Base-by-base conservation (phyloP, 1,284 basidiomycete species). In the Chondrostereum purpureum region DNA sequence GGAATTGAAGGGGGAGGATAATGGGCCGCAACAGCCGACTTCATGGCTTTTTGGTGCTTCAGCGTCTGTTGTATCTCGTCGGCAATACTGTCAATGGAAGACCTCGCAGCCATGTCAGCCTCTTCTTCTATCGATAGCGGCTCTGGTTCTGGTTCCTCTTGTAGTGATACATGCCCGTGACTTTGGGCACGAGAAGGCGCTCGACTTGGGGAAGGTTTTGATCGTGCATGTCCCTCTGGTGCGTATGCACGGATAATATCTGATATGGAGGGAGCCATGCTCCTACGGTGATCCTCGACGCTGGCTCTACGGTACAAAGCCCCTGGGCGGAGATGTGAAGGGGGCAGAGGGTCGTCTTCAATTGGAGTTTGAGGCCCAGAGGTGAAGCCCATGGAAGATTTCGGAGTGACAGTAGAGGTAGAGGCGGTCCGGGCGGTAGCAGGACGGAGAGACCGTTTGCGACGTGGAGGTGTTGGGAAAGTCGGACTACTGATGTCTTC, bases 31-130 rank as follows among this genome's bases (percentile, higher is more conserved):
- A 43, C 69, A 50, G 47, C 38, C 31, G 54, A 55, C 50, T 69
- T 69, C 20, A 74, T 66, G 46, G 67, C 65, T 39, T 62, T 69
- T 57, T 86, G 81, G 42, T 73, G 75, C 47, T 75, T 77, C 47
- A 87, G 67, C 10, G 83, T 85, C 48, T 68, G 75, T 50, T 74
- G 77, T 20, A 88, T 78, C 68, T 91, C 88, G 52, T 88, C 82
- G 16, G 86, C 83, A 22, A 90, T 80, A 47, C 86, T 89, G 61
- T 91, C 88, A 47, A 89, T 77, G 8, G 87, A 90, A 14, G 88
- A 88, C 17, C 87, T 78, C 37, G 82, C 80, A 34, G 85, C 52
- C 31, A 82, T 55, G 40, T 85, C 83, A 2, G 67, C 67, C 49
- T 83, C 82, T 46, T 83, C 80, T 44, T 73, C 70, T 17, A 68